These are phyloP conservation scores for Solanum stenotomum DNA, from an alignment of 257 asterid genomes.

Conservation along the genomic window DNA sequence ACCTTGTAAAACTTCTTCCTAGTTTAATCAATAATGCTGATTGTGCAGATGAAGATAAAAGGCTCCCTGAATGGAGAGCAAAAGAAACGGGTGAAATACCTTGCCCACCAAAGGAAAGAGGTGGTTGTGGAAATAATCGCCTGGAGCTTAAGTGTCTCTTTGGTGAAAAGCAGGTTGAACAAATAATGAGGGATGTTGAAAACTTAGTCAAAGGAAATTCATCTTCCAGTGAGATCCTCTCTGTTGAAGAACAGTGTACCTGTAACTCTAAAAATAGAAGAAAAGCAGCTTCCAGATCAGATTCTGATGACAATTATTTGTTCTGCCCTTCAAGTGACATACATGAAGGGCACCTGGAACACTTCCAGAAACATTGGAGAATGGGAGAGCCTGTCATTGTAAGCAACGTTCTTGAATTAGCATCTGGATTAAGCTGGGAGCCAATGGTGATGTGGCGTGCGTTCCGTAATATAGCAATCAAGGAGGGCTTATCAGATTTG, in stretches of 20 bases:
- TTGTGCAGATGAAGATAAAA: slow-evolving; percentile 10
- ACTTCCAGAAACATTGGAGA: slow-evolving; percentile 56
- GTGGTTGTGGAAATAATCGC: slow-evolving; percentile 42
- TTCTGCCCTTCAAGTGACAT: slow-evolving; percentile 43
- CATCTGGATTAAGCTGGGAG: slow-evolving; percentile 68
- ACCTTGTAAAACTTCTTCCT: background rate
- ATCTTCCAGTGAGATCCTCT: slow-evolving; percentile 1
- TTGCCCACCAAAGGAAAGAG: slow-evolving; percentile 41
- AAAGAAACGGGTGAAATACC: slow-evolving; percentile 36
- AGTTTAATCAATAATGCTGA: background rate
- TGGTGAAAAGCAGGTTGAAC: slow-evolving; percentile 25
- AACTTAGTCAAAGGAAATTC: background rate
- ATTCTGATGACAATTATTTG: slow-evolving; percentile 40
- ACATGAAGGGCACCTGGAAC: slow-evolving; percentile 27
- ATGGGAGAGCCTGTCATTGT: slow-evolving; percentile 58
- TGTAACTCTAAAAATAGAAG: slow-evolving; percentile 16
- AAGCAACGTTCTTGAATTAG: slow-evolving; percentile 22
- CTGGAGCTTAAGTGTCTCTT: slow-evolving; percentile 37
- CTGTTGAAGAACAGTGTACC: slow-evolving; percentile 16
- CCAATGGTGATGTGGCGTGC: slow-evolving; percentile 89
- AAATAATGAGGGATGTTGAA: slow-evolving; percentile 21
- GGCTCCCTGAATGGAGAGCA: slow-evolving; percentile 34
- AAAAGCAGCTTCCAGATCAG: slow-evolving; percentile 29
- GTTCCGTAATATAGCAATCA: slow-evolving; percentile 20
- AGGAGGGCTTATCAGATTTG: slow-evolving; percentile 31